Evolutionary conservation across 1,139 yeast species (phyloP), one percentile per base, ranked within the genome.

Genomic region (Magnusiomyces paraingens): DNA sequence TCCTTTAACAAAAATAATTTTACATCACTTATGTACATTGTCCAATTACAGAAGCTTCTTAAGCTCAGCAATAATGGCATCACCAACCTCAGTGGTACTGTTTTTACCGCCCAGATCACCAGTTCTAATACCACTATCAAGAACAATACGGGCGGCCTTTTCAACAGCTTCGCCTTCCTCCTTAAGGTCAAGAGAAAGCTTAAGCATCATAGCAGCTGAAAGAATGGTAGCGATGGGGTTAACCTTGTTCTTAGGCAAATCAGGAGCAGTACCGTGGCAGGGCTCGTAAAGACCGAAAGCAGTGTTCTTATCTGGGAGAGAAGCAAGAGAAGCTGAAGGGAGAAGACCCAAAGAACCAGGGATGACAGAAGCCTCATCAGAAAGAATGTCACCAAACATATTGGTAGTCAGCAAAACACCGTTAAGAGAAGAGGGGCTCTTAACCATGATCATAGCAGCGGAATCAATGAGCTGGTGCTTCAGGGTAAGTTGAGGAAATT

Each of bases 211-310:
- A 39, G 98, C 98, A 11, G 86, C 95, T 17, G 97, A 90, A 66
- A 93, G 79, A 64, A 93, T 91, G 35, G 97, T 88, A 51, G 97
- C 99, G 55, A 91, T 73, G 52, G 99, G 99, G 72, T 93, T 93
- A 55, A 90, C 99, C 74, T 87, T 86, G 69, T 89, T 88, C 57
- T 75, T 76, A 52, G 84, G 84, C 67, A 93, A 80, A 71, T 93
- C 99, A 47, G 99, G 99, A 29, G 99, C 99, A 46, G 96, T 86
- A 49, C 99, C 99, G 70, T 93, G 99, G 69, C 98, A 91, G 61
- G 99, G 99, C 74, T 93, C 99, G 70, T 93, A 93, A 59, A 93
- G 78, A 58, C 99, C 99, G 68, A 93, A 90, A 0, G 98, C 98
- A 50, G 80, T 76, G 77, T 91, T 91, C 49, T 91, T 83, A 70